phyloP scores from a whole-genome alignment of 805 yeast genomes.

The Crinitomyces ghanaensis region DNA sequence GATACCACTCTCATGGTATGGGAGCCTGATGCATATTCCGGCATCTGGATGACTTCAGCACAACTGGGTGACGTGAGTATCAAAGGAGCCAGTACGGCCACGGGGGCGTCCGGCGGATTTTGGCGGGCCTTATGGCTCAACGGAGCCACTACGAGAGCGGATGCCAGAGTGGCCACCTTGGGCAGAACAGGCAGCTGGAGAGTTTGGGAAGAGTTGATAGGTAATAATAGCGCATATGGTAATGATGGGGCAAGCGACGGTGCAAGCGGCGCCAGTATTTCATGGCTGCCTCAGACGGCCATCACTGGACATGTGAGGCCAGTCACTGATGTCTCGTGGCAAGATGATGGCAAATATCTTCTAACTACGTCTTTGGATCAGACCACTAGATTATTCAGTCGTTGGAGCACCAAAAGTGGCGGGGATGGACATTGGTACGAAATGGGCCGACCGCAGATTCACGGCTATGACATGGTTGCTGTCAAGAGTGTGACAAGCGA shows the following conservation, averaged over 20 bases:
- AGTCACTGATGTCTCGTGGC: conserved; percentile 68
- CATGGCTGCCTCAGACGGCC: conserved; percentile 34
- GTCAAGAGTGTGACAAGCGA: conserved; percentile 48
- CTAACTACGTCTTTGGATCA: conserved; percentile 82
- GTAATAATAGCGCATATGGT: no score
- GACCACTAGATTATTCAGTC: conserved; percentile 75
- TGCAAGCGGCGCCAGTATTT: conserved; percentile 19
- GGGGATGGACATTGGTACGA: conserved; percentile 66
- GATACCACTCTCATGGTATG: conserved; percentile 90
- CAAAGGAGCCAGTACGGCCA: conserved; percentile 96
- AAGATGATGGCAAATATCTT: conserved; percentile 51
- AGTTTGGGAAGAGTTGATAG: conserved; percentile 57
- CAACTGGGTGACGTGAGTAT: conserved; percentile 87
- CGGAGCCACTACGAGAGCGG: conserved; percentile 29
- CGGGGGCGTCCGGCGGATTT: conserved; percentile 80
- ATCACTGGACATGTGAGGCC: conserved; percentile 67
- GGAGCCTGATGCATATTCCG: conserved; percentile 79
- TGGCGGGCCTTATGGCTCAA: conserved; percentile 63
- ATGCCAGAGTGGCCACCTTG: conserved; percentile 55
- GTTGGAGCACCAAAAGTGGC: conserved; percentile 45
- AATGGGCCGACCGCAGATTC: conserved; percentile 94
- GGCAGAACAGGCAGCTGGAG: conserved; percentile 94
- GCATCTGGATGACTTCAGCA: conserved; percentile 76
- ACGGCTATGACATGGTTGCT: conserved; percentile 93
- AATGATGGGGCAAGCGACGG: conserved; percentile 25